Conservation (phyloP, 2,329 filamentous ascomycete genomes). For the Penicillium sp. region DNA sequence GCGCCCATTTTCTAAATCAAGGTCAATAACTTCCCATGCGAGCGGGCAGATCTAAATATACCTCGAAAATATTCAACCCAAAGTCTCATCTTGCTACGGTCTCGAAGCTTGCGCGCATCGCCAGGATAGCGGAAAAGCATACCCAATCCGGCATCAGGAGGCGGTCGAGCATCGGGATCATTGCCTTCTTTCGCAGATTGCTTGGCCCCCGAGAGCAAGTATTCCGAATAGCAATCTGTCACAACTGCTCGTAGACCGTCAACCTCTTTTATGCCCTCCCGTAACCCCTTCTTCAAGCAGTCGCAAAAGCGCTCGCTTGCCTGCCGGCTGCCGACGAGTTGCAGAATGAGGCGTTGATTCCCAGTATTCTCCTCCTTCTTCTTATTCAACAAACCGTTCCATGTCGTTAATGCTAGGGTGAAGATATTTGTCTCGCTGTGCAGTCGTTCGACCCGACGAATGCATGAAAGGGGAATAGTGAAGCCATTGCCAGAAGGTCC, state of each 20-base stretch:
- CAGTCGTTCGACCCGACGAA: slow-evolving; percentile 86
- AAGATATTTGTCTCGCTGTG: slow-evolving; percentile 93
- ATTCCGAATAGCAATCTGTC: slow-evolving; percentile 87
- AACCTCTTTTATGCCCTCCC: slow-evolving; percentile 84
- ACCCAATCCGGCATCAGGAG: slow-evolving; percentile 90
- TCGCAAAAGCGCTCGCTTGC: slow-evolving; percentile 96
- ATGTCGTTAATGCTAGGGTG: slow-evolving; percentile 89
- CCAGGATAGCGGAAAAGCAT: slow-evolving; percentile 94
- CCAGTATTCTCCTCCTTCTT: slow-evolving; percentile 58
- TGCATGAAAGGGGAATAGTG: slow-evolving; percentile 86
- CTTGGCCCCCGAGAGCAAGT: slow-evolving; percentile 57
- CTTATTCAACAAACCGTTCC: slow-evolving; percentile 70
- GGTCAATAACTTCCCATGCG: slow-evolving; percentile 11
- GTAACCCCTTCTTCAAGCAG: slow-evolving; percentile 83
- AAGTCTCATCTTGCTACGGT: slow-evolving; percentile 93
- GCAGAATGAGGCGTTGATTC: slow-evolving; percentile 86
- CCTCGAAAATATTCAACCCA: slow-evolving; percentile 91
- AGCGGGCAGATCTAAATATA: slow-evolving; percentile 16
- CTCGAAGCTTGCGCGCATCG: slow-evolving; percentile 88
- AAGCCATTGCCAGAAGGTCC: slow-evolving; percentile 95
- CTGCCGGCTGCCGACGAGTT: slow-evolving; percentile 83
- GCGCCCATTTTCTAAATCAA: slow-evolving; percentile 73
- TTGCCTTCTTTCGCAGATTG: slow-evolving; percentile 54
- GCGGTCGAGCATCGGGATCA: slow-evolving; percentile 47
- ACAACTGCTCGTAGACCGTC: slow-evolving; percentile 79